A percentile compares a stretch with the other conserved stretches of the same genome.
Conservation (phyloP, 2,329 filamentous ascomycete species). For the Colletotrichum echinochloae region DNA sequence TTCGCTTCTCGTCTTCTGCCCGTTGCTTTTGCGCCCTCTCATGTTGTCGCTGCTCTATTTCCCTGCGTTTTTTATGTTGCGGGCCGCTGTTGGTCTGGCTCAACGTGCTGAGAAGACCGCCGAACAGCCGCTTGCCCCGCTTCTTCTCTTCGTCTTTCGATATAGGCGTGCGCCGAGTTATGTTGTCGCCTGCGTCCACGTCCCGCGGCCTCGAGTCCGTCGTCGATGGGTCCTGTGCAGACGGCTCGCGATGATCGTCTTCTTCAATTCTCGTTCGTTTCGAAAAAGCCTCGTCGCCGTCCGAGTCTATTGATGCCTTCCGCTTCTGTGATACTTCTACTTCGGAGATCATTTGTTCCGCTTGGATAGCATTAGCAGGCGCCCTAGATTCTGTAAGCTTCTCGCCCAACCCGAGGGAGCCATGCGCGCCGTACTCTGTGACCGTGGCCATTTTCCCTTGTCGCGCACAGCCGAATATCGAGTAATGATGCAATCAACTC, state of each 20-base stretch:
- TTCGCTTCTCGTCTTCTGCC: conserved; percentile 76
- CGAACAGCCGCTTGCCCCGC: conserved; percentile 87
- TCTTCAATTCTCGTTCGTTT: conserved; percentile 40
- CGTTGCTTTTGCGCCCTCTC: conserved; percentile 80
- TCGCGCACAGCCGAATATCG: neutral
- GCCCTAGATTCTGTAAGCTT: conserved; percentile 30
- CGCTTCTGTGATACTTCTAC: conserved; percentile 46
- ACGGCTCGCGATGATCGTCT: conserved; percentile 15
- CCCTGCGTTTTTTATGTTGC: conserved; percentile 77
- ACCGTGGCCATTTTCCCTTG: conserved; percentile 25
- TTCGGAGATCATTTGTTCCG: conserved; percentile 14
- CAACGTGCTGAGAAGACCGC: conserved; percentile 81
- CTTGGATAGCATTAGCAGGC: conserved; percentile 7
- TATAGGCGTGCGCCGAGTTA: conserved; percentile 51
- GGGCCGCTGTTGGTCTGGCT: conserved; percentile 75
- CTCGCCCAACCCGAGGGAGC: neutral
- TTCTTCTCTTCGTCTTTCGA: conserved; percentile 78
- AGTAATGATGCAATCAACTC: neutral
- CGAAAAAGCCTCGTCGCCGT: conserved; percentile 39
- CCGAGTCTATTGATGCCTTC: conserved; percentile 46
- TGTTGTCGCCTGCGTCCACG: conserved; percentile 35
- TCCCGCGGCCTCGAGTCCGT: conserved; percentile 3
- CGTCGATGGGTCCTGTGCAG: conserved; percentile 4
- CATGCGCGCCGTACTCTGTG: conserved; percentile 13
- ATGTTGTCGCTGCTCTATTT: conserved; percentile 86